Base-by-base conservation (phyloP, 441 rosid species). In the Syzygium malaccense region DNA sequence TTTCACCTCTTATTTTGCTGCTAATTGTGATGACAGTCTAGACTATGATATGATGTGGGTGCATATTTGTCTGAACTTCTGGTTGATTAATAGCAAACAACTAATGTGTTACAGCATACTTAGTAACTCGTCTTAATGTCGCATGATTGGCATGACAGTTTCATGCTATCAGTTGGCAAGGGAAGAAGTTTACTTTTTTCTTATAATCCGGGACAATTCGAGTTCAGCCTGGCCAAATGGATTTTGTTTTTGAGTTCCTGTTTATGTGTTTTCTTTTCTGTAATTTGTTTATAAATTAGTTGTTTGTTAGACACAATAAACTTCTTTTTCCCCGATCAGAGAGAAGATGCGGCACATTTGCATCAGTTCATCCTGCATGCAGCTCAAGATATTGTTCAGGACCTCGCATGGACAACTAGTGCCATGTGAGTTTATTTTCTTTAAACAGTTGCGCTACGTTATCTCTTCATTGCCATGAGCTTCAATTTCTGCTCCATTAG, bases 321-420 rank as follows among this genome's bases (percentile, higher is more conserved):
- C 87, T 71, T 49, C 32, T 66, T 87, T 78, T 49, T 89, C 45
- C 54, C n/a, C 4, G 90, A 91, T 58, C 93, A 98, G 99, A 97
- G 98, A 94, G 99, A 97, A 95, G 99, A 97, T 92, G 98, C 99
- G 85, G 96, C 99, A 53, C 99, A 98, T 91, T 88, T 96, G 92
- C 99, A 97, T 90, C 99, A 98, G 58, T 98, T 98, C 90, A 90
- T 98, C 85, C 93, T 98, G 86, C 99, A 98, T 86, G 99, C 99
- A 6, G 99, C 99, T 15, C 90, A 97, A 89, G 99, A 98, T 93
- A 93, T 98, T 87, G 99, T 96, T 90, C 99, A 98, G 93, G 99
- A 98, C 90, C 88, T 96, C 25, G 98, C 99, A 53, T 98, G 99
- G 99, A 95, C 98, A 49, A 98, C 99, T 48, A 96, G 99, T 91